Base-by-base conservation (phyloP, 495 filamentous ascomycete genomes). In the Glarea lozoyensis region DNA sequence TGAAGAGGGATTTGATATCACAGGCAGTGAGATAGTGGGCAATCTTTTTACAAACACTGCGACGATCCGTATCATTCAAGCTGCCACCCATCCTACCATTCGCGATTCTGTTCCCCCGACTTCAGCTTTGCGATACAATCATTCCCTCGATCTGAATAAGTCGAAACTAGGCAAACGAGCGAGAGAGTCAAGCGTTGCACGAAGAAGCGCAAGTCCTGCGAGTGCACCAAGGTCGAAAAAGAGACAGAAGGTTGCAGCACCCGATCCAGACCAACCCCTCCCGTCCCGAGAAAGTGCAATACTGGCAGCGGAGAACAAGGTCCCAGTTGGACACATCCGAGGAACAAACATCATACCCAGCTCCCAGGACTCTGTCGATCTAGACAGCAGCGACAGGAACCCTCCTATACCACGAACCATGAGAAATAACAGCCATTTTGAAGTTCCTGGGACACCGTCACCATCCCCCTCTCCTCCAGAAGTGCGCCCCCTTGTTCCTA, bases 51-150 rank as follows among this genome's bases (percentile, higher is more conserved):
- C 13, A 21, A 45, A 34, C 36, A 41, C 21, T 0, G 40, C 33
- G 22, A 50, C 44, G 0, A 45, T 56, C 7, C 46, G 49, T 24
- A 32, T 56, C 9, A 45, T 56, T 5, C 49, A 53, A 42, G 50
- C 49, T 21, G 16, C 38, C 10, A 19, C 42, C 1, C 32, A 40
- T 7, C 37, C 45, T 2, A 21, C 21, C 13, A 35, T 46, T 10
- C 49, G 49, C 39, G 53, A 56, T 19, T 56, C 53, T 2, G 41
- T 56, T 17, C 53, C 53, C 25, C 53, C 53, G n/a, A 45, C 42
- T 6, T 56, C 53, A 12, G 49, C 42, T 11, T 40, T 56, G 12
- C 42, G 53, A 34, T 53, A 36, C 17, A 30, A 55, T 7, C 48
- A 48, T 7, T 19, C 29, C 10, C 4, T 11, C 15, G 15, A 9